Evolutionary conservation across 768 basidiomycete species (phyloP).

Genomic region (Pulveroboletus sp.): DNA sequence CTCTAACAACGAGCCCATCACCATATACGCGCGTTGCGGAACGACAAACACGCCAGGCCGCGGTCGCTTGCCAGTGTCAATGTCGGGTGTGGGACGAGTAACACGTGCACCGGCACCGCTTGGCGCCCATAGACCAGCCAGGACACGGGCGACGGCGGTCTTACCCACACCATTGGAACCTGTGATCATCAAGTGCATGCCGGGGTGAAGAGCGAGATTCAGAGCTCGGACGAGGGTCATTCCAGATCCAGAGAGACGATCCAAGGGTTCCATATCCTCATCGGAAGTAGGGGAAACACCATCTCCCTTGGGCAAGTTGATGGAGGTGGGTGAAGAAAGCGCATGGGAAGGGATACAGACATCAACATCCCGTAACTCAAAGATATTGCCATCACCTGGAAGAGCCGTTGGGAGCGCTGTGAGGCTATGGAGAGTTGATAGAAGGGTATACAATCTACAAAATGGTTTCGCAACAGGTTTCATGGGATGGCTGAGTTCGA

Average conservation of each 20-base stretch:
- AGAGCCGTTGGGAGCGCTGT: conserved; percentile 43
- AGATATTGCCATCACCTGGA: conserved; percentile 34
- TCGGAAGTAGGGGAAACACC: conserved; percentile 1
- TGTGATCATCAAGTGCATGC: conserved; percentile 91
- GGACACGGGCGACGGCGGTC: conserved; percentile 80
- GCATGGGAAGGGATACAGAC: conserved; percentile 52
- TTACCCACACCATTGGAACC: conserved; percentile 93
- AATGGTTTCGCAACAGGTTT: not conserved
- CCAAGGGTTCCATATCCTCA: conserved; percentile 13
- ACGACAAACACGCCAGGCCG: conserved; percentile 67
- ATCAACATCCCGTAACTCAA: conserved; percentile 65
- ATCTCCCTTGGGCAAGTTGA: conserved; percentile 1
- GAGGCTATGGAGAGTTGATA: conserved; percentile 81
- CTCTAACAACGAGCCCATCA: conserved; percentile 79
- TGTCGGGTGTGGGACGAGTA: conserved; percentile 24
- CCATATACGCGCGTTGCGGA: conserved; percentile 93
- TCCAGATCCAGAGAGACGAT: conserved; percentile 18
- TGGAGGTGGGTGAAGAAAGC: not conserved
- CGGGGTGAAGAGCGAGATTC: conserved; percentile 54
- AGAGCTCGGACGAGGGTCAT: conserved; percentile 64
- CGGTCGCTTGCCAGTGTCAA: conserved; percentile 31
- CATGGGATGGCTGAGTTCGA: not conserved
- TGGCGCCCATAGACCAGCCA: conserved; percentile 86
- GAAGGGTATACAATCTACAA: conserved; percentile 72
- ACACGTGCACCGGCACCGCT: conserved; percentile 34